A percentile compares a stretch with the other conserved stretches of the same genome.
phyloP scores from a whole-genome alignment of 139 green algal species.

The Coelastrella sp. region DNA sequence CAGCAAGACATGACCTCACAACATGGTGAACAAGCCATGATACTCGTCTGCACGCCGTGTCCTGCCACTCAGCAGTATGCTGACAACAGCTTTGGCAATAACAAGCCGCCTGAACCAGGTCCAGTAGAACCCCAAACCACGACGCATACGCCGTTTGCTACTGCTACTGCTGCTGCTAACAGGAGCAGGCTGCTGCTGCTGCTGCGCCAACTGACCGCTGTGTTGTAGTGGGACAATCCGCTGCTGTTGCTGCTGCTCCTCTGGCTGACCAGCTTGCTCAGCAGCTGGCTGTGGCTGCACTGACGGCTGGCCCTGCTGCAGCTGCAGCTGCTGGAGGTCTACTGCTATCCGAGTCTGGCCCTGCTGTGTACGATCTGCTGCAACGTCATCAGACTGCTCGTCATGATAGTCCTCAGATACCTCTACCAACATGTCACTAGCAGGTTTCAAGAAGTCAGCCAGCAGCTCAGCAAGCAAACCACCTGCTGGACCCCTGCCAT shows the following conservation, averaged over 20 bases:
- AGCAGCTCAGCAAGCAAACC: conserved; percentile 16
- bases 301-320: background rate
- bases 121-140: background rate
- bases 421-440: background rate
- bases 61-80: background rate
- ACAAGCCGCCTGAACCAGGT: background rate
- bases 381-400: background rate
- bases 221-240: background rate
- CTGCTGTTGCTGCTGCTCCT: conserved; percentile 16
- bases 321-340: background rate
- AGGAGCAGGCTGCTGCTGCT: background rate
- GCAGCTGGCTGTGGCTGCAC: too few relatives aligned
- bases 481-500: background rate
- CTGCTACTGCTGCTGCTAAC: conserved; percentile 25
- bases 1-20: too few relatives aligned
- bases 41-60: background rate
- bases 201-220: background rate
- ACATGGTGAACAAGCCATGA: background rate
- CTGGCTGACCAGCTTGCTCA: too few relatives aligned
- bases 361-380: conserved; percentile 17
- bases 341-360: too few relatives aligned
- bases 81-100: background rate
- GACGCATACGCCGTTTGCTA: background rate
- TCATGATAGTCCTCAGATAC: background rate
- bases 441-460: background rate